Evolutionary conservation across 2,329 filamentous ascomycete species (phyloP).

Genomic region (Pestalotiopsis sp.): DNA sequence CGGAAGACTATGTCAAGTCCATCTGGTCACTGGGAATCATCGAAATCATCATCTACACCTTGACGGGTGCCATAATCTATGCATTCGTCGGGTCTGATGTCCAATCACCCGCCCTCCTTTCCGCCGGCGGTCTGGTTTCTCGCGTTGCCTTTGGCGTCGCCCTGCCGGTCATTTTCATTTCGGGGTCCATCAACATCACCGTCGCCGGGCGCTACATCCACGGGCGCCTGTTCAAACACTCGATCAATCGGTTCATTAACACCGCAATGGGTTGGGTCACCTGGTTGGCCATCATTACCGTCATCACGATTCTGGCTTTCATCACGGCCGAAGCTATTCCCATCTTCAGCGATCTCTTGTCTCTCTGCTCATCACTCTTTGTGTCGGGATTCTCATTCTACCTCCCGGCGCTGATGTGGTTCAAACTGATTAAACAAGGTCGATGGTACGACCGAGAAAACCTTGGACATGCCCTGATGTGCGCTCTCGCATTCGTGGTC

Average conservation of each 20-base stretch:
- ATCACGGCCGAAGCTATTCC: constrained; percentile 74
- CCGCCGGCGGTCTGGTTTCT: constrained; percentile 53
- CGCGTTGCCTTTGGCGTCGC: constrained; percentile 67
- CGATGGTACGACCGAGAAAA: constrained; percentile 30
- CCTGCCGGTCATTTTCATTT: constrained; percentile 65
- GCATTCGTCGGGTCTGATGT: constrained; percentile 60
- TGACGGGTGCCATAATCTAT: constrained; percentile 65
- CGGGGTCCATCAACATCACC: constrained; percentile 65
- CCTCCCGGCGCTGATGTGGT: constrained; percentile 37
- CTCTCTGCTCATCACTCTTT: constrained; percentile 53
- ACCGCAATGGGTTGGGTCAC: constrained; percentile 34
- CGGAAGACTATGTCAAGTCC: constrained; percentile 35
- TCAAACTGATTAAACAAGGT: constrained; percentile 33
- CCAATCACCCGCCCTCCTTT: constrained; percentile 62
- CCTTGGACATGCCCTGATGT: constrained; percentile 23
- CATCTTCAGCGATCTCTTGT: constrained; percentile 69
- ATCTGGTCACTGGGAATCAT: constrained; percentile 56
- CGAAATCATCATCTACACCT: constrained; percentile 60
- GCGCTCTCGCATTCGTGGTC: constrained; percentile 30
- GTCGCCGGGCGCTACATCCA: constrained; percentile 42
- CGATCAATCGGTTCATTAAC: constrained; percentile 35
- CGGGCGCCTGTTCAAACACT: constrained; percentile 32
- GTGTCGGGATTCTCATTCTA: constrained; percentile 47
- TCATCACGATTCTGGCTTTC: constrained; percentile 67
- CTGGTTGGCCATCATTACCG: constrained; percentile 62